Evolutionary conservation across 768 basidiomycete genomes (phyloP).

Genomic region (Pluteus cervinus): DNA sequence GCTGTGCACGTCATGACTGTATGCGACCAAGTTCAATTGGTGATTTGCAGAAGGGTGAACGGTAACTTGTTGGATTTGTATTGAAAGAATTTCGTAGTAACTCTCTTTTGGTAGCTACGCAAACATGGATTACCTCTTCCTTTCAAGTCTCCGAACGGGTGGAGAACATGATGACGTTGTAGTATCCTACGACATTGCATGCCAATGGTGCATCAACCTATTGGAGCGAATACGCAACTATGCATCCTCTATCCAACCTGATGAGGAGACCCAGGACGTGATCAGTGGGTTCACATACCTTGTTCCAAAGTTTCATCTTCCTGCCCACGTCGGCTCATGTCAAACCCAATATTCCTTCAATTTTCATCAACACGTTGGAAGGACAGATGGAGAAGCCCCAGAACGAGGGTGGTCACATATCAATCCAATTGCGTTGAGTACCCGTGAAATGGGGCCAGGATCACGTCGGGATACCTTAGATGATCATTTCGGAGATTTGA

Average conservation of each 20-base stretch:
- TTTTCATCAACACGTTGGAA: slow-evolving; percentile 14
- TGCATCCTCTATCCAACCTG: slow-evolving; percentile 2
- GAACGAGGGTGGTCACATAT: slow-evolving; percentile 25
- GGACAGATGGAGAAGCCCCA: slow-evolving; percentile 25
- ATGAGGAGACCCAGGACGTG: not conserved
- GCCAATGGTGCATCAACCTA: slow-evolving; percentile 12
- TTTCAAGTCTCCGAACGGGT: slow-evolving; percentile 9
- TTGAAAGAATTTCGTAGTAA: no score
- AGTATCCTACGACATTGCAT: slow-evolving; percentile 17
- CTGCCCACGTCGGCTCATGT: slow-evolving; percentile 16
- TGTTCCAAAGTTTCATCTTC: slow-evolving; percentile 23
- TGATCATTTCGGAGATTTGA: slow-evolving; percentile 19
- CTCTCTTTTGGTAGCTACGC: slow-evolving; percentile 15
- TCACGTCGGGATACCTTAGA: slow-evolving; percentile 20
- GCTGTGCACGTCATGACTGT: no score
- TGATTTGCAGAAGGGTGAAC: no score
- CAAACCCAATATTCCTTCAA: slow-evolving; percentile 16
- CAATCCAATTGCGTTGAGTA: slow-evolving; percentile 20
- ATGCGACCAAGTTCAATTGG: no score
- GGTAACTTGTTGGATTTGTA: no score
- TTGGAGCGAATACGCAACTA: not conserved
- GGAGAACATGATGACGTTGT: slow-evolving; percentile 1
- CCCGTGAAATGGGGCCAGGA: slow-evolving; percentile 27
- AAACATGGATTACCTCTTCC: slow-evolving; percentile 19
- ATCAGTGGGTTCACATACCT: slow-evolving; percentile 9